Evolutionary conservation across 2,329 filamentous ascomycete species (phyloP).

Genomic region (Pezicula carpinea): DNA sequence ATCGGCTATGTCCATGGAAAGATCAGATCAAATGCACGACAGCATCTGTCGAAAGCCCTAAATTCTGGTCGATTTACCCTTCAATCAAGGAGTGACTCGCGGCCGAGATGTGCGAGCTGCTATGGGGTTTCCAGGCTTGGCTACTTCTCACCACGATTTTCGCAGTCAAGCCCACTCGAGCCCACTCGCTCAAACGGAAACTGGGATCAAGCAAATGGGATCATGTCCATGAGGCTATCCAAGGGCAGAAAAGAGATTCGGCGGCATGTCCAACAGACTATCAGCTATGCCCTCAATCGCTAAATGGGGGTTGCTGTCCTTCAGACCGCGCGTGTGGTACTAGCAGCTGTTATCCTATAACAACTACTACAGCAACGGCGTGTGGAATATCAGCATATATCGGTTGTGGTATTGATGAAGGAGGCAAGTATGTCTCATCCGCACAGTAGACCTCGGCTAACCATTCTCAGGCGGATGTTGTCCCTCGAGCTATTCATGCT

Average conservation of each 20-base stretch:
- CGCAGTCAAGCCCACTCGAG: no score
- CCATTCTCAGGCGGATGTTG: slow-evolving; percentile 24
- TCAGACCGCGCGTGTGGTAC: slow-evolving; percentile 42
- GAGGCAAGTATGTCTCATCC: slow-evolving; percentile 21
- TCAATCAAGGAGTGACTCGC: no score
- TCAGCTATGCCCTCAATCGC: slow-evolving; percentile 21
- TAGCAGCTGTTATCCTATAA: slow-evolving; percentile 35
- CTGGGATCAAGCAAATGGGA: slow-evolving; percentile 24
- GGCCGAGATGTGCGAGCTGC: no score
- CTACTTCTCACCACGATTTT: no score
- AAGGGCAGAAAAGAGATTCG: slow-evolving; percentile 23
- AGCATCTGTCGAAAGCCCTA: no score
- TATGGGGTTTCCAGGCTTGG: no score
- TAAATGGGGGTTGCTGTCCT: slow-evolving; percentile 32
- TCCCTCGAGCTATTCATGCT: slow-evolving; percentile 44
- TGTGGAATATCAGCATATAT: slow-evolving; percentile 22
- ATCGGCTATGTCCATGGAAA: no score
- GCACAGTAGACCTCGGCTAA: slow-evolving; percentile 13
- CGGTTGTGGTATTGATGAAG: slow-evolving; percentile 22
- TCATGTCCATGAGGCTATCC: slow-evolving; percentile 22
- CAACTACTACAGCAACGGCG: slow-evolving; percentile 14
- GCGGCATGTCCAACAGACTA: slow-evolving; percentile 20
- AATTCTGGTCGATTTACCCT: no score
- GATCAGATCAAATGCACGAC: no score
- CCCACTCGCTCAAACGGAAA: slow-evolving; percentile 14